These are phyloP conservation scores for Colletotrichum melonis DNA, from an alignment of 2,329 filamentous ascomycete genomes.

Conservation along the genomic window DNA sequence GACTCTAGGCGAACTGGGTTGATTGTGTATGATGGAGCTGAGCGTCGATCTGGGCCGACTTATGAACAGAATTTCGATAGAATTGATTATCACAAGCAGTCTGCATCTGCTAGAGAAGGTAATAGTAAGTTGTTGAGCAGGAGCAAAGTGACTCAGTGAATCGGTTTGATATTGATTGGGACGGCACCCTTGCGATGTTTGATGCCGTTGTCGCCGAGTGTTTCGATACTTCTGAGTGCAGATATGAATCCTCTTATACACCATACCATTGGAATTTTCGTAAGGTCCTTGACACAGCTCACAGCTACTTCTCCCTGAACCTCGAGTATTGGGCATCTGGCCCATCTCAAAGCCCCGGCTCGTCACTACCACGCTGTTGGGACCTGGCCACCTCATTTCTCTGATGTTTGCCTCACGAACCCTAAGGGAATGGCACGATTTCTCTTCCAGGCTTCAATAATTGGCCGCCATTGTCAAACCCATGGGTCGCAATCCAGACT, in stretches of 20 bases:
- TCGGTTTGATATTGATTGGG: not conserved
- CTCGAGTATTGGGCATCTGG: not conserved
- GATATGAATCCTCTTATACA: conserved; percentile 19
- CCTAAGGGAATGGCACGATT: conserved; percentile 20
- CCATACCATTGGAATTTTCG: not conserved
- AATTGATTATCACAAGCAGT: not conserved
- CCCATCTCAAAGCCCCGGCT: not conserved
- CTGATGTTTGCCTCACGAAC: conserved; percentile 15
- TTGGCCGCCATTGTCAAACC: conserved; percentile 41
- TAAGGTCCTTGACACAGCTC: not conserved
- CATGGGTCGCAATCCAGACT: not conserved
- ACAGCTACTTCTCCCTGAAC: not conserved
- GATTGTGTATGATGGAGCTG: not conserved
- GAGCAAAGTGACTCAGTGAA: not conserved
- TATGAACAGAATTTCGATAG: not conserved
- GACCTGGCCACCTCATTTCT: conserved; percentile 21
- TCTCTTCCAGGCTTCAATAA: conserved; percentile 35
- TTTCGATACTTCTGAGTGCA: not conserved
- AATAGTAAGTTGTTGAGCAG: not conserved
- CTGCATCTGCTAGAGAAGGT: conserved; percentile 16
- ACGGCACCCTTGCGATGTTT: not conserved
- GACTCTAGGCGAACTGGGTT: conserved; percentile 11
- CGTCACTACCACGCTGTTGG: not conserved
- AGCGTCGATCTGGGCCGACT: not conserved
- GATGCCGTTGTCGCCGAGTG: not conserved